These are phyloP conservation scores for Didymella keratinophila DNA, from an alignment of 2,329 filamentous ascomycete species.

Conservation along the genomic window DNA sequence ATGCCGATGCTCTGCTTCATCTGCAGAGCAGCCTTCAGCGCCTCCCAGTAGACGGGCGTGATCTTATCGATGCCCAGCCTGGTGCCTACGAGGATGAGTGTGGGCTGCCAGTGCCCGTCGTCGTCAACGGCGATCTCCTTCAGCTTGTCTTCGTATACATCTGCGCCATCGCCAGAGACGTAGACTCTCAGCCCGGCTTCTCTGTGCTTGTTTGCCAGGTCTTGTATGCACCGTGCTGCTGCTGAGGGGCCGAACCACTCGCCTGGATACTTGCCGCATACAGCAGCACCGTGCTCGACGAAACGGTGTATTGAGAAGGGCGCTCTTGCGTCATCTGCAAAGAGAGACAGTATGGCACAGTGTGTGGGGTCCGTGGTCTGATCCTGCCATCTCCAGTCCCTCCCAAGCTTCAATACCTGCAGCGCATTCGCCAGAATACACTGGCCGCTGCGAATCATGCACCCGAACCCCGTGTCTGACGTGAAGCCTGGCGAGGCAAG, in stretches of 20 bases:
- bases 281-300: conserved; percentile 82
- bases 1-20: conserved; percentile 95
- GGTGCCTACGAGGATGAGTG: conserved; percentile 86
- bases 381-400: conserved; percentile 80
- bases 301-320: conserved; percentile 97
- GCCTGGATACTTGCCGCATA: conserved; percentile 92
- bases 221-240: conserved; percentile 90
- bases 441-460: conserved; percentile 97
- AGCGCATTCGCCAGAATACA: conserved; percentile 89
- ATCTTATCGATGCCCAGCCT: conserved; percentile 92
- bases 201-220: conserved; percentile 72
- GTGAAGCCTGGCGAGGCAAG: conserved; percentile 87
- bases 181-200: conserved; percentile 78
- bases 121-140: conserved; percentile 76
- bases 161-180: conserved; percentile 85
- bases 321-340: conserved; percentile 84
- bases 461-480: conserved; percentile 96
- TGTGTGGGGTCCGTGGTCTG: conserved; percentile 64
- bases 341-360: conserved; percentile 75
- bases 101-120: conserved; percentile 76
- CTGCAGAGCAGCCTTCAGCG: conserved; percentile 83
- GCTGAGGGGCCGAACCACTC: conserved; percentile 99
- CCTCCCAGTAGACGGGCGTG: conserved; percentile 93
- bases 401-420: conserved; percentile 73
- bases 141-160: conserved; percentile 92